These are phyloP conservation scores for Leishmania arabica DNA, from an alignment of 208 protist genomes.

Conservation along the genomic window DNA sequence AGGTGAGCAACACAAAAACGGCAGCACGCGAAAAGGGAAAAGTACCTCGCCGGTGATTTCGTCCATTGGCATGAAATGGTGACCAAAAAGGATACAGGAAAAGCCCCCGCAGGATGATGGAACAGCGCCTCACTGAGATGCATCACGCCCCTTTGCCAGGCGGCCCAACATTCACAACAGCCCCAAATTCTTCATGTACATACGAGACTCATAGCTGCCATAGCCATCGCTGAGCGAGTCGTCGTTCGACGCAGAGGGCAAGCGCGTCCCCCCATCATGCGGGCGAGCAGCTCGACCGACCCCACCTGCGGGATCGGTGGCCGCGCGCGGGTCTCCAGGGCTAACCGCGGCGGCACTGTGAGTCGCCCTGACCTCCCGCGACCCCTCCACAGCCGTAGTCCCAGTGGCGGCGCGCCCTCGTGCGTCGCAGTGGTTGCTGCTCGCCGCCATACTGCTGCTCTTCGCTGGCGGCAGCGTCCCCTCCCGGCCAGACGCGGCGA, in stretches of 20 bases:
- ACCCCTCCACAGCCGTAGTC: neutral
- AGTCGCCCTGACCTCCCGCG: slow-evolving; percentile 2
- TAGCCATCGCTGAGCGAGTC: slow-evolving; percentile 89
- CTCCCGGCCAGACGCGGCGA: slow-evolving; percentile 8
- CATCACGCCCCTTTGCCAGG: neutral
- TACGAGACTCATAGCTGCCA: slow-evolving; percentile 84
- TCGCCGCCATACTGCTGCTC: slow-evolving; percentile 5
- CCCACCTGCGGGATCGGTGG: slow-evolving; percentile 11
- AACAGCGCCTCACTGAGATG: neutral
- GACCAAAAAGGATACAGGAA: slow-evolving; percentile 17
- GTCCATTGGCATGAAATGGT: neutral
- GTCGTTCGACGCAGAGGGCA: slow-evolving; percentile 29
- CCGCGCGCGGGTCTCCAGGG: neutral
- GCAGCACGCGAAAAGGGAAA: neutral
- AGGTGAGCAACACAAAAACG: neutral
- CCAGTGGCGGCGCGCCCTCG: neutral
- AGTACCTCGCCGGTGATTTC: neutral
- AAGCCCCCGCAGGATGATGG: neutral
- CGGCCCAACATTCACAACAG: slow-evolving; percentile 37
- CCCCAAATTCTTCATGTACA: slow-evolving; percentile 82
- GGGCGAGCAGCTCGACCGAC: neutral
- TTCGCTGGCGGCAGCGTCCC: slow-evolving; percentile 23
- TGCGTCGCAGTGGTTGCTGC: neutral
- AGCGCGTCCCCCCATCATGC: slow-evolving; percentile 3
- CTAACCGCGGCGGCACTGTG: neutral